Evolutionary conservation across 2,329 filamentous ascomycete species (phyloP).

Genomic region (Diaporthe sp.): DNA sequence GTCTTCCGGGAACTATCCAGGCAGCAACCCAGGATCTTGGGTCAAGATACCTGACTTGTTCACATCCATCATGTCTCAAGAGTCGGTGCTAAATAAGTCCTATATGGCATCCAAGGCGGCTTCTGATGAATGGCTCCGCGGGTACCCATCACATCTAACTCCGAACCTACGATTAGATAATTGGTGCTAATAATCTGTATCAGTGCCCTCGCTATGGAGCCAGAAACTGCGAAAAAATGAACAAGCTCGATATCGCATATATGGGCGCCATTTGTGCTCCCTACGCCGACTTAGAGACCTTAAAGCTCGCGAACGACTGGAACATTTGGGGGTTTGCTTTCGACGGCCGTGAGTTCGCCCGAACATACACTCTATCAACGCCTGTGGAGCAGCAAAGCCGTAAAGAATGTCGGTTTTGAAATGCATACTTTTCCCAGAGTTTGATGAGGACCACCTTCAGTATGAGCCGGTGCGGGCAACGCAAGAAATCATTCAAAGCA

Average conservation of each 20-base stretch:
- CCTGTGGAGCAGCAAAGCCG: background rate
- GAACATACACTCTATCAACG: too few species aligned
- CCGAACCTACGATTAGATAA: background rate
- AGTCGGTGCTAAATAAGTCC: background rate
- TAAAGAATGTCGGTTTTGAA: background rate
- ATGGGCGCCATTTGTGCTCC: background rate
- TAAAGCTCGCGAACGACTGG: background rate
- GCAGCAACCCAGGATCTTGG: background rate
- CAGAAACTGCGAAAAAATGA: background rate
- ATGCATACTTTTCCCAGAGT: background rate
- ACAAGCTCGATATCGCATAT: background rate
- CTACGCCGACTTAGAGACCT: background rate
- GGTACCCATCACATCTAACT: background rate
- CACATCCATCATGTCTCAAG: background rate
- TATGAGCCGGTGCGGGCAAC: background rate
- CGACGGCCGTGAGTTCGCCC: background rate
- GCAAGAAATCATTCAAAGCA: background rate
- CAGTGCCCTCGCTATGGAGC: background rate
- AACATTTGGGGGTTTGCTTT: background rate
- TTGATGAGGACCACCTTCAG: background rate
- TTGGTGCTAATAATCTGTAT: background rate
- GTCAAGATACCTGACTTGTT: background rate
- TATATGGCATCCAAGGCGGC: background rate
- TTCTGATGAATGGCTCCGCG: background rate
- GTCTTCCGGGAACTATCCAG: background rate